These are phyloP conservation scores for Leccinum olivaceopallidum DNA, from an alignment of 768 basidiomycete genomes.

Conservation along the genomic window DNA sequence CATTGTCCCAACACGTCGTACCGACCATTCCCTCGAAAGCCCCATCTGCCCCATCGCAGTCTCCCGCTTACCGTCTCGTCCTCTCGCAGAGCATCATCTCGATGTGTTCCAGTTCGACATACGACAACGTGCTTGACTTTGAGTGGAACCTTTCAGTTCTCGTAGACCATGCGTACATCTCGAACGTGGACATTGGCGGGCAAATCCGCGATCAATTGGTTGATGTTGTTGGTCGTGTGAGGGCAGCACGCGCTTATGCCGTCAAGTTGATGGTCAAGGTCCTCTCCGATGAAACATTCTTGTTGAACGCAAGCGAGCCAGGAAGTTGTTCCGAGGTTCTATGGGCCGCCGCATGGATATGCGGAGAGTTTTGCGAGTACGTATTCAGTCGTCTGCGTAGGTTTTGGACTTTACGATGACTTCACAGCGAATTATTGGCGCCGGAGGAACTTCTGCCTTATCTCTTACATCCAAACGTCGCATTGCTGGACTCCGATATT, in stretches of 20 bases:
- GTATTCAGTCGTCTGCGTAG: constrained; percentile 18
- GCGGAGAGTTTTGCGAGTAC: constrained; percentile 92
- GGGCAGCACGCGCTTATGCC: constrained; percentile 71
- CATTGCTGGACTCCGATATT: constrained; percentile 60
- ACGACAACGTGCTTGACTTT: constrained; percentile 88
- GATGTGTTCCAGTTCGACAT: constrained; percentile 84
- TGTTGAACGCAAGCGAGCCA: constrained; percentile 64
- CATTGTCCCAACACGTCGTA: constrained; percentile 52
- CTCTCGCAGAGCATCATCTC: constrained; percentile 80
- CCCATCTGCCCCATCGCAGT: constrained; percentile 58
- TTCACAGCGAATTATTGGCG: constrained; percentile 69
- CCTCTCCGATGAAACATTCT: constrained; percentile 73
- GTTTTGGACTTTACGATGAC: constrained; percentile 7
- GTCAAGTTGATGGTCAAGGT: constrained; percentile 83
- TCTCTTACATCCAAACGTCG: constrained; percentile 61
- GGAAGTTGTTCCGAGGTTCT: constrained; percentile 83
- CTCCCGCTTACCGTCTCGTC: constrained; percentile 82
- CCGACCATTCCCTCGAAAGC: constrained; percentile 40
- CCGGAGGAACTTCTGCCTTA: constrained; percentile 41
- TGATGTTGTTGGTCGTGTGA: constrained; percentile 82
- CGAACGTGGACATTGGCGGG: constrained; percentile 73
- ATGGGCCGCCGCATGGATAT: constrained; percentile 96
- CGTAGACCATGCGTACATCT: constrained; percentile 87
- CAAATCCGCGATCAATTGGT: constrained; percentile 84
- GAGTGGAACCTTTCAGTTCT: constrained; percentile 98